These are phyloP conservation scores for Aspergillus pseudotamarii DNA, from an alignment of 2,329 filamentous ascomycete species.

Conservation along the genomic window DNA sequence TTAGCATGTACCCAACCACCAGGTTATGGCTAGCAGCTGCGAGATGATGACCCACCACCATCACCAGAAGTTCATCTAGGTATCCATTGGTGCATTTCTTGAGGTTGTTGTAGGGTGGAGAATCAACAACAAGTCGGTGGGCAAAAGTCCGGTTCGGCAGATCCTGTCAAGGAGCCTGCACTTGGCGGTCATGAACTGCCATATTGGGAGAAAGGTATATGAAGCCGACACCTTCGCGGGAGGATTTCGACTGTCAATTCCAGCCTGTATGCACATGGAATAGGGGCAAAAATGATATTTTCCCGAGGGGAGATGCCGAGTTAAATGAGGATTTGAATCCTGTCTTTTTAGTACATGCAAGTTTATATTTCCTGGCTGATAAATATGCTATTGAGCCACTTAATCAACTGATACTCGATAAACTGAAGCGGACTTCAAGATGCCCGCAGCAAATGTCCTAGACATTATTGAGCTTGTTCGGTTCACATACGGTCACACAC, in stretches of 20 bases:
- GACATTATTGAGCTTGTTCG: slow-evolving; percentile 38
- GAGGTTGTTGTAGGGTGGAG: too few relatives aligned
- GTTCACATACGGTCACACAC: slow-evolving; percentile 42
- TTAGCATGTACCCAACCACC: too few relatives aligned
- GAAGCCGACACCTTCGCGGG: slow-evolving; percentile 9
- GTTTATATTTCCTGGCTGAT: slow-evolving; percentile 45
- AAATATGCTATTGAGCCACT: slow-evolving; percentile 41
- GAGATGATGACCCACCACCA: too few relatives aligned
- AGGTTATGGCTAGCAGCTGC: too few relatives aligned
- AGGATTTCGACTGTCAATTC: slow-evolving; percentile 2
- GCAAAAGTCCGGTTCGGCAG: too few relatives aligned
- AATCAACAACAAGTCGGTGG: too few relatives aligned
- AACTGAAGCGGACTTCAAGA: slow-evolving; percentile 37
- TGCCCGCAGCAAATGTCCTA: slow-evolving; percentile 28
- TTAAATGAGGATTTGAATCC: slow-evolving; percentile 30
- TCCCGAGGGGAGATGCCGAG: slow-evolving; percentile 13
- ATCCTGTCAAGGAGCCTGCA: neutral
- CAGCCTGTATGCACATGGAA: neutral
- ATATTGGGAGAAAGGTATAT: slow-evolving; percentile 13
- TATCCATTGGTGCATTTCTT: too few relatives aligned
- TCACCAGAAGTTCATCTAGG: too few relatives aligned
- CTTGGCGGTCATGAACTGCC: neutral
- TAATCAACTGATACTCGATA: slow-evolving; percentile 32
- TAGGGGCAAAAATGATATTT: slow-evolving; percentile 7
- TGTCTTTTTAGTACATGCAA: slow-evolving; percentile 45